phyloP scores from a whole-genome alignment of 148 eudicot genomes.

The Rhododendron ovatum region DNA sequence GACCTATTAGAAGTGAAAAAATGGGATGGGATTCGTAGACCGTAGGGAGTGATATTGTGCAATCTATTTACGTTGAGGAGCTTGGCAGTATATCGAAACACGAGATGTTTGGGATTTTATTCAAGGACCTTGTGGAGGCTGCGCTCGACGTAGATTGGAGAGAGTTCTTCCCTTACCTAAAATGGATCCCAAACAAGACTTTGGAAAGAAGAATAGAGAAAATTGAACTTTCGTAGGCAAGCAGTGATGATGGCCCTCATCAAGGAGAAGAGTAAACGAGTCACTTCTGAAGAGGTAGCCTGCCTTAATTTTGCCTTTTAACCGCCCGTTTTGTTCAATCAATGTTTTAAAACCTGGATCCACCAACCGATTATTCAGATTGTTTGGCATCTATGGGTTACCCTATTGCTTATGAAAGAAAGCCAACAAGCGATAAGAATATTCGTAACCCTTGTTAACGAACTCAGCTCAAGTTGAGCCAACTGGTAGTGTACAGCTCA shows the following conservation, averaged over 20 bases:
- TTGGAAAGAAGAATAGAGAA: slow-evolving; percentile 50
- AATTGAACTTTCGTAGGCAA: slow-evolving; percentile 44
- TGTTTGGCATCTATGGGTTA: neutral
- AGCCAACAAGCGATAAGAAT: neutral
- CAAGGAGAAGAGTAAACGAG: slow-evolving; percentile 38
- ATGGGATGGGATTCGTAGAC: slow-evolving; percentile 30
- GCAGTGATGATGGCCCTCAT: slow-evolving; percentile 76
- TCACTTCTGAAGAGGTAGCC: slow-evolving; percentile 39
- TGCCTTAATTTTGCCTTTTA: too few relatives aligned
- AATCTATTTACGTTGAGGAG: slow-evolving; percentile 55
- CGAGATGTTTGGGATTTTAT: slow-evolving; percentile 53
- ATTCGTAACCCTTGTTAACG: too few relatives aligned
- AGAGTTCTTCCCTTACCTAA: slow-evolving; percentile 84
- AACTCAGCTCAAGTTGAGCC: too few relatives aligned
- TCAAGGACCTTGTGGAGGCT: slow-evolving; percentile 72
- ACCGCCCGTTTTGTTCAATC: neutral
- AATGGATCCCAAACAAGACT: slow-evolving; percentile 70
- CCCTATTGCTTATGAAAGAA: neutral
- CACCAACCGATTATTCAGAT: neutral
- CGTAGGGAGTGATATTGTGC: slow-evolving; percentile 48
- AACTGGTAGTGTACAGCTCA: too few relatives aligned
- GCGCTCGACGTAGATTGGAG: slow-evolving; percentile 96
- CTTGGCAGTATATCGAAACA: slow-evolving; percentile 51
- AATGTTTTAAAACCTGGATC: neutral
- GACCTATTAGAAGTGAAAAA: neutral